Evolutionary conservation across 352 stramenopile species (phyloP).

Genomic region (Aphanomyces astaci): DNA sequence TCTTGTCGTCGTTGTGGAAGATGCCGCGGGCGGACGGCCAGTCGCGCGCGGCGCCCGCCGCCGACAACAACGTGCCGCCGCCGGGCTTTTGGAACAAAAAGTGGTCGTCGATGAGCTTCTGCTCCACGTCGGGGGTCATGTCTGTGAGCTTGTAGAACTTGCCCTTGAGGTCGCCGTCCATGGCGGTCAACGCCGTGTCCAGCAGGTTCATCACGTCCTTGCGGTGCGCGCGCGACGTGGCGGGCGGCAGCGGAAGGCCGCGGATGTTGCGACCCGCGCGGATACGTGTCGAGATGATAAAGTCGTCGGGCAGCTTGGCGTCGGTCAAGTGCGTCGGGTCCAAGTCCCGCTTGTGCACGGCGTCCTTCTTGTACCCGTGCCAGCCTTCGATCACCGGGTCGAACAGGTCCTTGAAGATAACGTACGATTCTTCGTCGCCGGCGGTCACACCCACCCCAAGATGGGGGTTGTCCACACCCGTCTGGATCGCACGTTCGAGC

Average conservation of each 20-base stretch:
- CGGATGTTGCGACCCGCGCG: slow-evolving; percentile 75
- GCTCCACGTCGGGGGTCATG: slow-evolving; percentile 78
- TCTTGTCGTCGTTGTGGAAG: slow-evolving; percentile 83
- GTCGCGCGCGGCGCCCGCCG: slow-evolving; percentile 67
- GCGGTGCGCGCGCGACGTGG: slow-evolving; percentile 61
- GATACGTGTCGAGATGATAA: slow-evolving; percentile 86
- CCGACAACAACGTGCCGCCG: slow-evolving; percentile 53
- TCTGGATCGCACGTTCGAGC: slow-evolving; percentile 76
- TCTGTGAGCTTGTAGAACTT: slow-evolving; percentile 73
- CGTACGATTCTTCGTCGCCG: slow-evolving; percentile 80
- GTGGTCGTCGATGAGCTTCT: slow-evolving; percentile 80
- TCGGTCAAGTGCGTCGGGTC: slow-evolving; percentile 51
- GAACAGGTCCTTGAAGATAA: slow-evolving; percentile 66
- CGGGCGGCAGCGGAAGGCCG: slow-evolving; percentile 66
- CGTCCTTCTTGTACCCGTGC: slow-evolving; percentile 54
- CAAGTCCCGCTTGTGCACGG: slow-evolving; percentile 68
- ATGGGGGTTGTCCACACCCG: slow-evolving; percentile 59
- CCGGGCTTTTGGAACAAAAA: slow-evolving; percentile 88
- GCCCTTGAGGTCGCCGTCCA: slow-evolving; percentile 57
- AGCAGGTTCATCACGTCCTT: slow-evolving; percentile 62
- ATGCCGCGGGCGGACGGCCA: slow-evolving; percentile 86
- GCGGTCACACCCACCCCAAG: slow-evolving; percentile 64
- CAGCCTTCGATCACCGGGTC: slow-evolving; percentile 76
- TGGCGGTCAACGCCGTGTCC: slow-evolving; percentile 57
- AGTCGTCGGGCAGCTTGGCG: slow-evolving; percentile 57